Conservation (phyloP, 2,329 filamentous ascomycete genomes). For the Alternaria viburni region DNA sequence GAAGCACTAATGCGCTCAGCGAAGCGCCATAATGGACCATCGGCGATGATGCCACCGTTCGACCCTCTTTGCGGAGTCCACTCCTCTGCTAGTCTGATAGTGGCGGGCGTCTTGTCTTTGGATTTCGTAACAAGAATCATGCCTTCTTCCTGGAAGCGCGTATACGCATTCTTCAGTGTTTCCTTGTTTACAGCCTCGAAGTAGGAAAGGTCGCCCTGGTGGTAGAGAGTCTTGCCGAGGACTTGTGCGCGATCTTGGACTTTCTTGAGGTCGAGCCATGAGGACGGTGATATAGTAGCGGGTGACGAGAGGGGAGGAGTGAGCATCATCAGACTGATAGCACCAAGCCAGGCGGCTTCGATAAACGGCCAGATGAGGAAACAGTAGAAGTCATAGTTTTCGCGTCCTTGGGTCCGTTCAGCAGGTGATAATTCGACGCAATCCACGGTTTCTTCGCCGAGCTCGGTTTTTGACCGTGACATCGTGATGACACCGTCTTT, state of each 20-base stretch:
- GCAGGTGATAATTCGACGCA: slow-evolving; percentile 75
- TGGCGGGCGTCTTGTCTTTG: slow-evolving; percentile 68
- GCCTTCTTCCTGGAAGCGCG: slow-evolving; percentile 86
- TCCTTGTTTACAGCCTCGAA: slow-evolving; percentile 99
- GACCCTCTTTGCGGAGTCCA: slow-evolving; percentile 71
- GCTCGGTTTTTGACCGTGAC: slow-evolving; percentile 51
- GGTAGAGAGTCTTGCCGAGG: slow-evolving; percentile 92
- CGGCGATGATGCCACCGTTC: slow-evolving; percentile 66
- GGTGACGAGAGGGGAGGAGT: slow-evolving; percentile 67
- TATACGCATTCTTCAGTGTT: slow-evolving; percentile 91
- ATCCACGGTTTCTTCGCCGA: slow-evolving; percentile 59
- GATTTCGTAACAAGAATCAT: slow-evolving; percentile 76
- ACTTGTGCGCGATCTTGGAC: slow-evolving; percentile 83
- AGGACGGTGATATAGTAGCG: slow-evolving; percentile 40
- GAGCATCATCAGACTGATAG: slow-evolving; percentile 85
- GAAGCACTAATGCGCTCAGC: slow-evolving; percentile 84
- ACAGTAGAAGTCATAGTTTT: slow-evolving; percentile 99
- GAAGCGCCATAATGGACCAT: slow-evolving; percentile 88
- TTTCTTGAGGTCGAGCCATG: slow-evolving; percentile 79
- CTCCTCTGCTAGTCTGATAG: slow-evolving; percentile 72
- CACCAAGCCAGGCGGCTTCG: slow-evolving; percentile 90
- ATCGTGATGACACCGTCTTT: slow-evolving; percentile 77
- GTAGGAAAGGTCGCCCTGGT: slow-evolving; percentile 95
- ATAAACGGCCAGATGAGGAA: slow-evolving; percentile 99
- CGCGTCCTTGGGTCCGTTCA: slow-evolving; percentile 79